Conservation (phyloP, 2,329 filamentous ascomycete genomes). For the Thielaviopsis populi region DNA sequence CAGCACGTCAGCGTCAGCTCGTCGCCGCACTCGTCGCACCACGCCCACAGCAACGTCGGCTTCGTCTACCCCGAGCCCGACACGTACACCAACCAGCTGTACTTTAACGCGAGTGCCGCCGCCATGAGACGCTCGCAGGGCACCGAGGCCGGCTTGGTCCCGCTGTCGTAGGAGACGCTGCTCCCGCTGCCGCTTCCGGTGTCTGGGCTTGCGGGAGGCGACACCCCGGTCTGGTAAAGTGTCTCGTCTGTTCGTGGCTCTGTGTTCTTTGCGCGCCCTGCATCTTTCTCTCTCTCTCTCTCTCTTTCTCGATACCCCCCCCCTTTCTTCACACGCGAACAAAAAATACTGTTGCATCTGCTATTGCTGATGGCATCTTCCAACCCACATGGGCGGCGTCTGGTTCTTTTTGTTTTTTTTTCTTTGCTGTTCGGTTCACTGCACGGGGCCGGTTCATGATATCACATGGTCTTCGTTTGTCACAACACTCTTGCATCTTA, state of each 20-base stretch:
- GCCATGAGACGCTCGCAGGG: slow-evolving; percentile 28
- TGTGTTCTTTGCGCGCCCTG: too few relatives aligned
- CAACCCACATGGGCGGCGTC: slow-evolving; percentile 3
- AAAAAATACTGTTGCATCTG: not conserved
- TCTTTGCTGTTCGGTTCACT: not conserved
- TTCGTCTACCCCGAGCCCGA: slow-evolving; percentile 80
- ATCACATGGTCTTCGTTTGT: not conserved
- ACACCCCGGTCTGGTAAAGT: too few relatives aligned
- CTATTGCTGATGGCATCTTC: not conserved
- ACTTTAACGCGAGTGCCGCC: slow-evolving; percentile 39
- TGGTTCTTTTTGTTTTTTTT: not conserved
- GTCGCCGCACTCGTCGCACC: slow-evolving; percentile 36
- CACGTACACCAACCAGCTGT: slow-evolving; percentile 54
- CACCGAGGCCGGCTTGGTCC: slow-evolving; percentile 43
- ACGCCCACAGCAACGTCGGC: slow-evolving; percentile 31
- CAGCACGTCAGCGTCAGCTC: slow-evolving; percentile 28
- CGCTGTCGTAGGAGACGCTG: slow-evolving; percentile 18
- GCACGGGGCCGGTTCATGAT: not conserved
- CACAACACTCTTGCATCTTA: not conserved
- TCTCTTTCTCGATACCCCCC: not conserved
- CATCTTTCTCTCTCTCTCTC: not conserved
- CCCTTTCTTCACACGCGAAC: not conserved
- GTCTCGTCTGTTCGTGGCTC: too few relatives aligned
- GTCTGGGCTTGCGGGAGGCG: too few relatives aligned
- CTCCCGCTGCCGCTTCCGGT: too few relatives aligned